Base-by-base conservation (phyloP, 148 eudicot genomes). In the Oxyria digyna region DNA sequence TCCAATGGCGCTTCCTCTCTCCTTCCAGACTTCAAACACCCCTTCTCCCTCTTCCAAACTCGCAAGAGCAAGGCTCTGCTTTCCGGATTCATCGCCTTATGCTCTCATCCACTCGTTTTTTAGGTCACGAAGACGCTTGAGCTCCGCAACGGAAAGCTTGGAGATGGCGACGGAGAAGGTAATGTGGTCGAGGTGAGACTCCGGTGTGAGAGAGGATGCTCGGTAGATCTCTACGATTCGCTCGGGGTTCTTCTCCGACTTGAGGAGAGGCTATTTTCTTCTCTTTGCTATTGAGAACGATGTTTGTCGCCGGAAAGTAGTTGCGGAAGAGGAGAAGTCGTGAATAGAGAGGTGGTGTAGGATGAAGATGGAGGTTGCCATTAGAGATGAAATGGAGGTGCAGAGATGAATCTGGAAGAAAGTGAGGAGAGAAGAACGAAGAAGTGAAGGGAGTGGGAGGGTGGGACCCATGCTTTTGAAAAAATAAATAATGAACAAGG, bases 121-220 rank as follows among this genome's bases (percentile, higher is more conserved):
- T 42, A 84, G 75, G 73, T 90, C 91, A 18, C 87, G 87, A 0
- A 89, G 84, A 33, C 70, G 29, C 50, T 81, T 80, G 42, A 86
- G 78, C 38, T 93, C 95, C 26, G 83, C 79, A 12, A 94, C 67
- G 4, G 82, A 32, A 46, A 93, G 96, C 76, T 83, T 86, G 11
- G 81, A 57, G 15, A 93, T 50, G 65, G 97, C 95, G 27, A 75
- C 21, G 17, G 97, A 83, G 76, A 83, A 84, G 35, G 89, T 84
- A 46, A 84, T 41, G 14, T 92, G 95, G 69, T 93, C 97, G 71
- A 87, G 86, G 37, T 77, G 87, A 10, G 79, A 74, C 1, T 78
- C 80, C 15, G 96, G 97, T 6, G 90, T 82, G 0, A 93, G 81
- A 2, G 92, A 70, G 18, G 97, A 86, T 50, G 92, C 89, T 14